Evolutionary conservation across 148 eudicot genomes (phyloP).

Genomic region (Persicaria tinctoria): DNA sequence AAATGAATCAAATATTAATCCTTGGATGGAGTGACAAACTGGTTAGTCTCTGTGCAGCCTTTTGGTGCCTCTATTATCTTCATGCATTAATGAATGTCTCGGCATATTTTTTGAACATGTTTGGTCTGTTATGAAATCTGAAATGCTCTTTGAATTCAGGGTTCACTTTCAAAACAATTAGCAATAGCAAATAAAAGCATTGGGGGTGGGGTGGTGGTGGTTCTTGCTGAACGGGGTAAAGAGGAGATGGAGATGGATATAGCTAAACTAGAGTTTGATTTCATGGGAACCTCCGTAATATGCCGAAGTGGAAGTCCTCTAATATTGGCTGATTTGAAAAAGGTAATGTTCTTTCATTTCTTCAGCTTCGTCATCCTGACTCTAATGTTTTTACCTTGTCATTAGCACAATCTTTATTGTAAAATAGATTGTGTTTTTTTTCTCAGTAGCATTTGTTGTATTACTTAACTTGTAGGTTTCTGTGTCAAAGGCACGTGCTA

Average conservation of each 20-base stretch:
- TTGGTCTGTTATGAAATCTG: not conserved
- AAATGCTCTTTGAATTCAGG: slow-evolving; percentile 34
- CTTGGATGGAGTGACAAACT: slow-evolving; percentile 98
- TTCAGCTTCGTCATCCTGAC: not conserved
- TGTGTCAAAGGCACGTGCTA: slow-evolving; percentile 92
- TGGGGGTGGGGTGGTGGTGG: slow-evolving; percentile 88
- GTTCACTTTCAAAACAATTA: slow-evolving; percentile 87
- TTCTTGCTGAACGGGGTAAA: slow-evolving; percentile 92
- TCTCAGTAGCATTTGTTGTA: not conserved
- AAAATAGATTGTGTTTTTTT: not conserved
- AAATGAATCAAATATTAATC: slow-evolving; percentile 72
- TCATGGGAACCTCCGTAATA: slow-evolving; percentile 90
- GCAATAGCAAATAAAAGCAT: slow-evolving; percentile 93
- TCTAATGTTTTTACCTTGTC: not conserved
- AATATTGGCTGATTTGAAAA: slow-evolving; percentile 90
- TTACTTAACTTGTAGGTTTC: slow-evolving; percentile 54
- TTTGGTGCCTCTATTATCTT: not conserved
- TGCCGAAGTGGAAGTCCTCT: slow-evolving; percentile 99
- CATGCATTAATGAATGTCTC: not conserved
- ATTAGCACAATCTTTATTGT: not conserved
- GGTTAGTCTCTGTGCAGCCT: slow-evolving; percentile 34
- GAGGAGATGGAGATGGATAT: slow-evolving; percentile 98
- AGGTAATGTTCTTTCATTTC: slow-evolving; percentile 28
- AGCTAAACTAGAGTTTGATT: slow-evolving; percentile 77
- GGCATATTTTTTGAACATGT: not conserved